Base-by-base conservation (phyloP, 169 alveolate species). In the Plasmodium coatneyi region DNA sequence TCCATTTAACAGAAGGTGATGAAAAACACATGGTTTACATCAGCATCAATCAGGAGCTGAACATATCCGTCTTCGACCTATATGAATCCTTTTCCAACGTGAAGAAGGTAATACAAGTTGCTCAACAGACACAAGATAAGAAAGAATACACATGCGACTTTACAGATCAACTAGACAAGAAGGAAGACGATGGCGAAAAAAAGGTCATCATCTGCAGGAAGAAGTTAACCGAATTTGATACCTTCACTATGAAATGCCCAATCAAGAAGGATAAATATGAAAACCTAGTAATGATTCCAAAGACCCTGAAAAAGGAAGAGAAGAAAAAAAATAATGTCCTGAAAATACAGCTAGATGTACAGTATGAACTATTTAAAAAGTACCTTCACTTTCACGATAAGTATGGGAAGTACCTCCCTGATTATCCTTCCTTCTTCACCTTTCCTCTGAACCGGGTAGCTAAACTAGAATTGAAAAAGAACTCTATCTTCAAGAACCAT, bases 221-320 rank as follows among this genome's bases (percentile, higher is more conserved):
- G 49, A 46, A 28, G 25, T 28, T 89, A 80, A 89, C 80, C 30
- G 94, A 89, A 41, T 89, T 89, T 80, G 94, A 89, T 80, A 66
- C 39, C 14, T 39, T 89, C 9, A 52, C 16, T 7, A 28, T 89
- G 43, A 89, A 89, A 72, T 89, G 94, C 56, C 32, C 49, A 28
- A 34, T 60, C 1, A 80, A 72, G n/a, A 36, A 34, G 82, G 36
- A 0, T 0, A 60, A 78, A 25, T 60, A 89, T 80, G 46, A 25
- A 56, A 36, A 89, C 22, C 70, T 89, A 4, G 78, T 60, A 2
- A 76, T 86, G 19, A 30, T 86, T 10, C 93, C 93, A 10, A 34
- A 78, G 36, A 74, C 28, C 6, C 28, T 86, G 1, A 86, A 76
- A 30, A 72, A 41, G 3, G 76, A 66, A 12, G 22, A 19, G 36